A percentile compares a stretch with the other conserved stretches of the same genome.
Evolutionary conservation across 306 rosid genomes (phyloP).

Genomic region (Dryas drummondii): DNA sequence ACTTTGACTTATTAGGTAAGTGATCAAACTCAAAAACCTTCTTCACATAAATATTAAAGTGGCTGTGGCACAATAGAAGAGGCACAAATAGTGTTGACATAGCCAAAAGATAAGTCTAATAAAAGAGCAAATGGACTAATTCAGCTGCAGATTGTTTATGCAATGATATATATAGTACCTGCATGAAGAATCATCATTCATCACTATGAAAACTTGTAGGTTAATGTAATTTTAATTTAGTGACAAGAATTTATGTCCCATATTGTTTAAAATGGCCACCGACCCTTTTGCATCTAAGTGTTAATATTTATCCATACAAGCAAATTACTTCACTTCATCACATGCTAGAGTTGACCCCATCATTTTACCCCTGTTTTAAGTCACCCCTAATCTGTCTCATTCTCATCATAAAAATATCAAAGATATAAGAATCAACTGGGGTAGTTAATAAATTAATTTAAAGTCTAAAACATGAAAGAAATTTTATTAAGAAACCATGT

Average conservation of each 20-base stretch:
- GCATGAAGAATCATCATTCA: background rate
- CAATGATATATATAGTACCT: no score
- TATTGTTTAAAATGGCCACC: constrained; percentile 34
- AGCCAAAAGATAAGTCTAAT: no score
- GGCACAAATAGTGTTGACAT: no score
- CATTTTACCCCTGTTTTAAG: constrained; percentile 18
- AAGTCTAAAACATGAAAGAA: background rate
- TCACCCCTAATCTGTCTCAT: constrained; percentile 2
- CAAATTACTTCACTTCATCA: constrained; percentile 29
- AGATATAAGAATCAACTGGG: background rate
- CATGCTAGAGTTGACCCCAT: constrained; percentile 68
- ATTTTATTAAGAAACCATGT: constrained; percentile 60
- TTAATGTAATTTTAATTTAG: background rate
- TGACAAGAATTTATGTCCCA: constrained; percentile 21
- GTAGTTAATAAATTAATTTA: background rate
- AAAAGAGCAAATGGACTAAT: background rate
- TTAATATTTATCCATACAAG: constrained; percentile 28
- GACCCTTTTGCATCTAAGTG: constrained; percentile 31
- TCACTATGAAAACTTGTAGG: background rate
- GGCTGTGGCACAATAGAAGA: background rate
- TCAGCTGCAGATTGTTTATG: background rate
- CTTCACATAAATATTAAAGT: background rate
- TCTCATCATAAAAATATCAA: background rate
- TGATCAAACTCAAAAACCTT: background rate
- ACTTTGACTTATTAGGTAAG: constrained; percentile 7